These are phyloP conservation scores for Boletus fagicola DNA, from an alignment of 768 basidiomycete genomes.

Conservation along the genomic window DNA sequence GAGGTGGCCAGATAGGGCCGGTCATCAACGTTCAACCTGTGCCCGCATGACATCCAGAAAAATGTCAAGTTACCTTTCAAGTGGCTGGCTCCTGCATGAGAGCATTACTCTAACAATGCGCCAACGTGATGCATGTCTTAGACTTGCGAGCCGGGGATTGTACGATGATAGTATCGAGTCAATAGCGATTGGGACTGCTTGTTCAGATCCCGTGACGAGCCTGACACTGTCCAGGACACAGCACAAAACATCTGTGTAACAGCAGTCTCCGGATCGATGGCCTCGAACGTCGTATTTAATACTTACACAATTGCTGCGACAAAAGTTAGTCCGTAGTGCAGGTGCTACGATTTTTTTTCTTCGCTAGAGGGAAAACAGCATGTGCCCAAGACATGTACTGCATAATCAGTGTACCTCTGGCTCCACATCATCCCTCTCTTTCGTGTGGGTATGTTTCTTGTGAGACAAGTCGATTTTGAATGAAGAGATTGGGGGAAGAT, in stretches of 20 bases:
- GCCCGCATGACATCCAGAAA: too few relatives aligned
- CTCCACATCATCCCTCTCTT: neutral
- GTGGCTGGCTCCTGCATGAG: neutral
- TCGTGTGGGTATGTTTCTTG: constrained; percentile 8
- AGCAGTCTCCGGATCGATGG: neutral
- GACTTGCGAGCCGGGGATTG: neutral
- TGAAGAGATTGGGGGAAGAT: neutral
- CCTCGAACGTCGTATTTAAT: neutral
- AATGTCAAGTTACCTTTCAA: neutral
- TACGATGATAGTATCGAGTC: neutral
- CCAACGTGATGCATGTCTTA: neutral
- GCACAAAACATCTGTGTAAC: neutral
- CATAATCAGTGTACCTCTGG: constrained; percentile 3
- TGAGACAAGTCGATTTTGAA: neutral
- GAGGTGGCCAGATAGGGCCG: too few relatives aligned
- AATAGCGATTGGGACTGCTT: neutral
- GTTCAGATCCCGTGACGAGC: neutral
- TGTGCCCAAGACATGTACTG: neutral
- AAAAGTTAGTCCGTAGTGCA: neutral
- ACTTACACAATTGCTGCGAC: neutral
- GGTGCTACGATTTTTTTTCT: neutral
- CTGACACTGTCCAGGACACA: neutral
- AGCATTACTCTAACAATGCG: neutral
- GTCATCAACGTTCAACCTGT: too few relatives aligned
- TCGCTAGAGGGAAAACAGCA: neutral